Conservation (phyloP, 2,329 filamentous ascomycete species). For the Cyphellophora attinorum region DNA sequence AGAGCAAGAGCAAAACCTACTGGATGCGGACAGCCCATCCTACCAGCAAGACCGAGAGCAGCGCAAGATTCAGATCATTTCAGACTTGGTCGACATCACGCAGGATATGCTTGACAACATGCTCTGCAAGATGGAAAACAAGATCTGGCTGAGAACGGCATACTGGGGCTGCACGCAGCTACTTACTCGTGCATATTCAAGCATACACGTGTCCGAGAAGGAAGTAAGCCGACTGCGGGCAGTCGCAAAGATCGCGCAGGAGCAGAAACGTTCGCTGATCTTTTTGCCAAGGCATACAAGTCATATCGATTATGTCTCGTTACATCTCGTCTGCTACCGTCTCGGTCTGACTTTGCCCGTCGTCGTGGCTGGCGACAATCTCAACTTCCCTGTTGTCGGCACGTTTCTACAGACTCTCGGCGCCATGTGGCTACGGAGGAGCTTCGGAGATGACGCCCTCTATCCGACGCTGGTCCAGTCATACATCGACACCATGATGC, state of each 20-base stretch:
- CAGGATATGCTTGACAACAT: constrained; percentile 84
- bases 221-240: constrained; percentile 75
- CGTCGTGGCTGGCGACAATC: constrained; percentile 88
- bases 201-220: constrained; percentile 88
- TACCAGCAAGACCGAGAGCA: constrained; percentile 26
- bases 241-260: constrained; percentile 72
- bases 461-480: constrained; percentile 91
- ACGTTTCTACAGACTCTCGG: constrained; percentile 88
- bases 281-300: constrained; percentile 92
- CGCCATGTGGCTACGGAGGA: constrained; percentile 58
- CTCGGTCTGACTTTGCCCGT: constrained; percentile 80
- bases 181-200: constrained; percentile 86
- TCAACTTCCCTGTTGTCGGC: constrained; percentile 88
- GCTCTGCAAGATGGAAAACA: constrained; percentile 99
- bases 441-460: constrained; percentile 83
- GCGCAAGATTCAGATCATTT: constrained; percentile 57
- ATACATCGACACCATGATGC: constrained; percentile 86
- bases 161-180: constrained; percentile 86
- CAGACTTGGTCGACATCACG: constrained; percentile 67
- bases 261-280: constrained; percentile 88
- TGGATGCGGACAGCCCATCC: constrained; percentile 11
- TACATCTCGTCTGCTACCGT: constrained; percentile 92
- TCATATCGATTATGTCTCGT: constrained; percentile 90
- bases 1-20: constrained; percentile 56
- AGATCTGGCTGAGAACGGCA: constrained; percentile 78